These are phyloP conservation scores for Discostella stelligera DNA, from an alignment of 352 stramenopile genomes.

Conservation along the genomic window DNA sequence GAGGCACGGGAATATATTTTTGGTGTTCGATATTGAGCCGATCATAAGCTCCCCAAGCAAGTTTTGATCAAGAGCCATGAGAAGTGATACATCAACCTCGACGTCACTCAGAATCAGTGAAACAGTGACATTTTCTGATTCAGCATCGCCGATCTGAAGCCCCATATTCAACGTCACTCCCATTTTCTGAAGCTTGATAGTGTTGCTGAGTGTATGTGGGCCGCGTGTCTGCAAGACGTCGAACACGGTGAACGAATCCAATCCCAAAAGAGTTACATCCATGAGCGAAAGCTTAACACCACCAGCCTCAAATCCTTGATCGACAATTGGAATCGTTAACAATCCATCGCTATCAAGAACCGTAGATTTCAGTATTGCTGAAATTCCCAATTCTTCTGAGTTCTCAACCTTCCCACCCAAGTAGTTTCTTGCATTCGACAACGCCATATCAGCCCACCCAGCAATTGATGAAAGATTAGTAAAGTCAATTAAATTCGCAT, in stretches of 20 bases:
- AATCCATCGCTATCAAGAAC: slow-evolving; percentile 62
- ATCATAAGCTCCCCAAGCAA: slow-evolving; percentile 55
- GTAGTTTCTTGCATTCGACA: slow-evolving; percentile 45
- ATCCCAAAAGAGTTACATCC: slow-evolving; percentile 59
- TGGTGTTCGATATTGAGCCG: slow-evolving; percentile 58
- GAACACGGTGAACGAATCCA: slow-evolving; percentile 75
- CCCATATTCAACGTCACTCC: slow-evolving; percentile 58
- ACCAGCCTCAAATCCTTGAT: slow-evolving; percentile 53
- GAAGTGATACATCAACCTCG: slow-evolving; percentile 47
- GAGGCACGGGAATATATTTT: slow-evolving; percentile 62
- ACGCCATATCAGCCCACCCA: slow-evolving; percentile 50
- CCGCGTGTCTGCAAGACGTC: slow-evolving; percentile 56
- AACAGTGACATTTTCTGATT: slow-evolving; percentile 54
- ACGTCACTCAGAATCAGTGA: slow-evolving; percentile 65
- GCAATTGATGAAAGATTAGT: slow-evolving; percentile 50
- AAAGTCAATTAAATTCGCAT: slow-evolving; percentile 54
- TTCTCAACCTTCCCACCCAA: slow-evolving; percentile 29
- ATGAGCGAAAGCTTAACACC: slow-evolving; percentile 53
- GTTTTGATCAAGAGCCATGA: slow-evolving; percentile 66
- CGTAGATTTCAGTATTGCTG: slow-evolving; percentile 56
- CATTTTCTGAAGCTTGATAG: slow-evolving; percentile 58
- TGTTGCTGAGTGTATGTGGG: slow-evolving; percentile 60
- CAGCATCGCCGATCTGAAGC: slow-evolving; percentile 39
- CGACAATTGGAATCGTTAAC: slow-evolving; percentile 50
- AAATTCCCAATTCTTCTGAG: slow-evolving; percentile 52